A percentile compares a stretch with the other conserved stretches of the same genome.
These are phyloP conservation scores for Suillus brevipes DNA, from an alignment of 768 basidiomycete species.

Conservation along the genomic window DNA sequence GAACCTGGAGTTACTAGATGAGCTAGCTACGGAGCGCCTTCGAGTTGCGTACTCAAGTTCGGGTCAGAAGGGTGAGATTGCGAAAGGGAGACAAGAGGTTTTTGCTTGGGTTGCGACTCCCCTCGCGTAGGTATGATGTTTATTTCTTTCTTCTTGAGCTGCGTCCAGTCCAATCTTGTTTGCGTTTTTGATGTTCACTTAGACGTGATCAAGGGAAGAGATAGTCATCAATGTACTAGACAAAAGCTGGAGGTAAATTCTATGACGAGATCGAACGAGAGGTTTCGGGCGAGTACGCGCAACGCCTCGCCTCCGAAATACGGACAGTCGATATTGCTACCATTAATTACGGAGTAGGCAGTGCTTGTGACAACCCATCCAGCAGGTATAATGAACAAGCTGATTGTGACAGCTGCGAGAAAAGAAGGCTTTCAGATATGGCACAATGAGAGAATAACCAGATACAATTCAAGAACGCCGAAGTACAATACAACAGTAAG, in stretches of 20 bases:
- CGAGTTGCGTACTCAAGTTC: conserved; percentile 59
- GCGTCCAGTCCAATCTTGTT: not conserved
- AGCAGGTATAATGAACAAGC: no score
- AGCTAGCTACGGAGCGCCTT: conserved; percentile 71
- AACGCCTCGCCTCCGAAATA: not conserved
- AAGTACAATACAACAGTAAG: no score
- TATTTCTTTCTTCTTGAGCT: not conserved
- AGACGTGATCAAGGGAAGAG: not conserved
- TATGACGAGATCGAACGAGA: not conserved
- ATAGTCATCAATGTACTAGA: not conserved
- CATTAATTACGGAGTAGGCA: no score
- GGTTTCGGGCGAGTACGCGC: not conserved
- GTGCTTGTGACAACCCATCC: no score
- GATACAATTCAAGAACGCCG: no score
- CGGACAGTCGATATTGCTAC: no score
- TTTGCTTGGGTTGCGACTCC: conserved; percentile 43
- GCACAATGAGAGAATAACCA: no score
- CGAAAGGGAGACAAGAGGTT: conserved; percentile 44
- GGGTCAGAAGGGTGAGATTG: conserved; percentile 35
- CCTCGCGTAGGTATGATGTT: not conserved
- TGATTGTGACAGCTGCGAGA: no score
- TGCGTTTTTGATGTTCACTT: not conserved
- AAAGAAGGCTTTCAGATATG: no score
- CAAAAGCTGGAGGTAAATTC: not conserved
- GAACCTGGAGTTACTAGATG: conserved; percentile 59